Evolutionary conservation across 352 stramenopile species (phyloP), one percentile per base, ranked within the genome.

Genomic region (Globisporangium heterothallicum): DNA sequence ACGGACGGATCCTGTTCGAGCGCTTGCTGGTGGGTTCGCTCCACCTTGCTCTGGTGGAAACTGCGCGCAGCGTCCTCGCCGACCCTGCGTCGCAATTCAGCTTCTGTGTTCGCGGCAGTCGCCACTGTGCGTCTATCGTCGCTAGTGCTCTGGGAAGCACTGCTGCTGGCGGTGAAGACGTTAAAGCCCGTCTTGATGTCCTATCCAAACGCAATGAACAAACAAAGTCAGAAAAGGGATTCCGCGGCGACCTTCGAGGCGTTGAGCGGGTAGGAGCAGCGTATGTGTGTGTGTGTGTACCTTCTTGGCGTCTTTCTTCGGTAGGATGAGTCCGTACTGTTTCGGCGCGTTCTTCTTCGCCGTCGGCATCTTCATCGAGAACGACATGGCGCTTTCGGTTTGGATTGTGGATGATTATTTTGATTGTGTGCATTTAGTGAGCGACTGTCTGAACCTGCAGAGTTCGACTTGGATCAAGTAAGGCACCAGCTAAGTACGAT

Each of bases 1-100:
- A 95, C 83, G 1, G 76, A 84, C 21, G 87, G 66, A 58, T 96
- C 84, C 53, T 93, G 66, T 1, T 68, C 76, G 4, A 92, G 61
- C 34, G 77, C 82, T 56, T 86, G 63, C 6, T 74, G 60, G 40
- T 78, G 74, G 9, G 70, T 44, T 24, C 61, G 68, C 26, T 78
- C 77, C 18, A 86, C 72, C 29, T 84, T 64, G 8, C 50, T 66
- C 45, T 73, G 54, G 34, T 82, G 72, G 14, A 84, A 53, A 51
- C 72, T 86, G 25, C 74, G 74, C 26, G 66, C 64, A 3, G 76
- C 76, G 49, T 88, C 74, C 7, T 61, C 52, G 6, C 56, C 72
- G 8, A 86, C 72, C 26, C 61, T 59, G 34, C 68, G 63, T 10
- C 56, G 43, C 40, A 48, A 35, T 10, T 41, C 55, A 2, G 63